Evolutionary conservation across 768 basidiomycete species (phyloP).

Genomic region (Filobasidium wieringae): DNA sequence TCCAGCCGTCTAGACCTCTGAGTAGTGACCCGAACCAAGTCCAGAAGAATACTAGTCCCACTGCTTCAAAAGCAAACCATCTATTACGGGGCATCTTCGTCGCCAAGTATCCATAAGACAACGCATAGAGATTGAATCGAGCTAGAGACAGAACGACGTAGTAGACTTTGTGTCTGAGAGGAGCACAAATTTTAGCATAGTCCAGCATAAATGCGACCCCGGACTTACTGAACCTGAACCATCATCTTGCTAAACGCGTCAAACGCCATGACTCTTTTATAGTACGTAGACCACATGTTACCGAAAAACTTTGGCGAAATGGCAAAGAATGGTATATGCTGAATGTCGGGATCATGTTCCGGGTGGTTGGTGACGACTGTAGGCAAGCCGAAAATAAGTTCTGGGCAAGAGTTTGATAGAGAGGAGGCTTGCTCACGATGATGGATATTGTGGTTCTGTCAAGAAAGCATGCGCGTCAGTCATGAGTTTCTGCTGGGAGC

Average conservation of each 20-base stretch:
- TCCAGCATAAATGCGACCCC: neutral
- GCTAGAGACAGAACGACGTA: conserved; percentile 81
- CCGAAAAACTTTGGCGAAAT: conserved; percentile 77
- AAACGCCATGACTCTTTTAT: conserved; percentile 72
- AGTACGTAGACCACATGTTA: conserved; percentile 84
- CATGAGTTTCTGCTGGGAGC: neutral
- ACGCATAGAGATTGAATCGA: conserved; percentile 86
- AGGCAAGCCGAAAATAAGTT: neutral
- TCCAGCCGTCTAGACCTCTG: conserved; percentile 58
- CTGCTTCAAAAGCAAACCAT: conserved; percentile 57
- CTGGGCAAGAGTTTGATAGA: no score
- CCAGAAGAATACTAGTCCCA: conserved; percentile 74
- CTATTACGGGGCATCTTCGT: conserved; percentile 45
- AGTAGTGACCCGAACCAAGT: conserved; percentile 68
- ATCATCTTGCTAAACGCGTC: conserved; percentile 57
- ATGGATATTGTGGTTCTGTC: conserved; percentile 71
- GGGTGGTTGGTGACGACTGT: conserved; percentile 94
- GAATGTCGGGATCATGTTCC: conserved; percentile 62
- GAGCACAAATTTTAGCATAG: neutral
- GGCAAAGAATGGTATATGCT: conserved; percentile 79
- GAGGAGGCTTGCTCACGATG: conserved; percentile 67
- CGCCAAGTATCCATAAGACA: conserved; percentile 61
- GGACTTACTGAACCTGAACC: conserved; percentile 53
- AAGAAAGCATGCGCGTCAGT: conserved; percentile 5
- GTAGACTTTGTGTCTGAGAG: conserved; percentile 67